A percentile compares a stretch with the other conserved stretches of the same genome.
phyloP scores from a whole-genome alignment of 2,329 filamentous ascomycete species.

The Cladosporium austrohemisphaericum region DNA sequence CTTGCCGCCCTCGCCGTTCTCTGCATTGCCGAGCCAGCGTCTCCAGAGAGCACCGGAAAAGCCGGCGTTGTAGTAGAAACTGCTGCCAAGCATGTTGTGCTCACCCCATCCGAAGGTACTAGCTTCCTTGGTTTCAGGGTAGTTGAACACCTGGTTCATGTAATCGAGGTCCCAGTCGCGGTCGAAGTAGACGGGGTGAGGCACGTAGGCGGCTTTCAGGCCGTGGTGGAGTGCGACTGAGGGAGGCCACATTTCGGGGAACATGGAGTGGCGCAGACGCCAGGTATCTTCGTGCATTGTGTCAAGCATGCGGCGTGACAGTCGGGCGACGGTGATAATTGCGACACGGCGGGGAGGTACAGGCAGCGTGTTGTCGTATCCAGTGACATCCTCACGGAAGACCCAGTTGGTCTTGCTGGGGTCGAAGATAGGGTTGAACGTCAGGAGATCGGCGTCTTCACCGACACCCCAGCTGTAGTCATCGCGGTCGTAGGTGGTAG shows the following conservation, averaged over 20 bases:
- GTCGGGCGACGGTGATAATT: slow-evolving; percentile 72
- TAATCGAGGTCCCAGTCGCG: slow-evolving; percentile 59
- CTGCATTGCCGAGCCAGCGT: slow-evolving; percentile 47
- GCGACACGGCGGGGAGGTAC: slow-evolving; percentile 68
- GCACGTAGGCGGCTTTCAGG: slow-evolving; percentile 72
- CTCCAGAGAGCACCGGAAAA: slow-evolving; percentile 48
- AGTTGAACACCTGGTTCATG: slow-evolving; percentile 48
- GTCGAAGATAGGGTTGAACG: slow-evolving; percentile 76
- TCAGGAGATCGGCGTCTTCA: slow-evolving; percentile 70
- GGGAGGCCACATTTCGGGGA: slow-evolving; percentile 75
- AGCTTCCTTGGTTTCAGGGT: slow-evolving; percentile 42
- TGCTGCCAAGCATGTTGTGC: slow-evolving; percentile 49
- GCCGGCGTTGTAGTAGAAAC: slow-evolving; percentile 50
- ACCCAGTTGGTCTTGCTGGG: slow-evolving; percentile 70
- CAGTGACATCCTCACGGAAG: slow-evolving; percentile 64
- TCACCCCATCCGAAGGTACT: slow-evolving; percentile 51
- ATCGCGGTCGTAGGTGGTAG: slow-evolving; percentile 57
- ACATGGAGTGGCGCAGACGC: slow-evolving; percentile 66
- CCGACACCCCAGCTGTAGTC: slow-evolving; percentile 72
- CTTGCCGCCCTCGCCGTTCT: slow-evolving; percentile 40
- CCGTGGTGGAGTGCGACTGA: slow-evolving; percentile 72
- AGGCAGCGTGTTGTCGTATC: slow-evolving; percentile 53
- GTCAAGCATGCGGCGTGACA: slow-evolving; percentile 67
- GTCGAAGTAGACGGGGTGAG: slow-evolving; percentile 77
- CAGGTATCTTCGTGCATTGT: slow-evolving; percentile 76